Percentiles rank a stretch among this genome's conserved stretches.
These are phyloP conservation scores for Corylus avellana DNA, from an alignment of 306 rosid species.

Conservation along the genomic window DNA sequence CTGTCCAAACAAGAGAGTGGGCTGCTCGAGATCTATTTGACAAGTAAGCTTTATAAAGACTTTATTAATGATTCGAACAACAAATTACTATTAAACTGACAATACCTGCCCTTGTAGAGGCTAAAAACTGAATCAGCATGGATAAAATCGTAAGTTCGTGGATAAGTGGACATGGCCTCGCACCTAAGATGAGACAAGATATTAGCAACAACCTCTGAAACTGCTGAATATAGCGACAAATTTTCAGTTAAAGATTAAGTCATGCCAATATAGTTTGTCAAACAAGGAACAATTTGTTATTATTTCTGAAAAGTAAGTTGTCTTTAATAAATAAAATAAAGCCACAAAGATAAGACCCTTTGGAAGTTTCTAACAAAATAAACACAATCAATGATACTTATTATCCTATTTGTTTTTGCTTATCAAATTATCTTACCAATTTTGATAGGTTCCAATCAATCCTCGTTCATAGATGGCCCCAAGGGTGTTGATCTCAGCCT, in stretches of 20 bases:
- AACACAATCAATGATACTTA: no score
- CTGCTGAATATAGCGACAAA: background rate
- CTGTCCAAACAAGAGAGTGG: no score
- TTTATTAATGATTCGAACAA: no score
- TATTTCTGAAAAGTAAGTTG: background rate
- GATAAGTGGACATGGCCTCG: conserved; percentile 97
- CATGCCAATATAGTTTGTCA: background rate
- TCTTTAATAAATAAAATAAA: conserved; percentile 5
- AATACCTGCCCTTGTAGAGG: conserved; percentile 73
- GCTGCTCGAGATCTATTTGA: no score
- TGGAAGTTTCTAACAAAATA: no score
- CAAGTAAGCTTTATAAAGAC: no score
- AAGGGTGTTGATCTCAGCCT: conserved; percentile 73
- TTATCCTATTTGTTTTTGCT: no score
- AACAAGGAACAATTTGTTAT: background rate
- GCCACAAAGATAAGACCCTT: no score
- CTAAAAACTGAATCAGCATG: conserved; percentile 81
- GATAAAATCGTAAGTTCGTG: conserved; percentile 89
- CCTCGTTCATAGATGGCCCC: conserved; percentile 88
- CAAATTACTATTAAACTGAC: no score
- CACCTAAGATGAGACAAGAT: conserved; percentile 55
- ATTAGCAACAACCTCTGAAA: conserved; percentile 22
- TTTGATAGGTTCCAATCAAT: conserved; percentile 87
- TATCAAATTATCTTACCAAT: conserved; percentile 45
- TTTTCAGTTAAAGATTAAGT: background rate